A percentile compares a stretch with the other conserved stretches of the same genome.
Conservation (phyloP, 805 yeast species). For the Saturnispora zaruensis region DNA sequence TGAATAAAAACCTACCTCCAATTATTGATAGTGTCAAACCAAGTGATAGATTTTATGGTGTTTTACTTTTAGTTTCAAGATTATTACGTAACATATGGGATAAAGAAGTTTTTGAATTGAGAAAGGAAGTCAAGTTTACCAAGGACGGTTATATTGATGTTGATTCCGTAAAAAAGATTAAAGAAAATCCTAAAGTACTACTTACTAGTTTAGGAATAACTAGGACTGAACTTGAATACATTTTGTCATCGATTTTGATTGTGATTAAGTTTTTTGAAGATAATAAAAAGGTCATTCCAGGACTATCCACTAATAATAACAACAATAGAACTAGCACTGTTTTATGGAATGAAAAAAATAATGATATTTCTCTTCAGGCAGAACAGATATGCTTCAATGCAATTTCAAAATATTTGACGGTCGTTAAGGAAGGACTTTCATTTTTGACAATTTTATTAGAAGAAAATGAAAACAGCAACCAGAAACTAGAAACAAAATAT, state of each 20-base stretch:
- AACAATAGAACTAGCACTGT: slow-evolving; percentile 46
- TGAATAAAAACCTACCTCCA: slow-evolving; percentile 30
- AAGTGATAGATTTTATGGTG: slow-evolving; percentile 87
- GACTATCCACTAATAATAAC: slow-evolving; percentile 43
- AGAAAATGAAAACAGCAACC: slow-evolving; percentile 35
- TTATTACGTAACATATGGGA: slow-evolving; percentile 76
- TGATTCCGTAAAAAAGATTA: slow-evolving; percentile 36
- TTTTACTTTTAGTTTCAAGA: slow-evolving; percentile 69
- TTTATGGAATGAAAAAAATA: slow-evolving; percentile 31
- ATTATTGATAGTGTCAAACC: slow-evolving; percentile 69
- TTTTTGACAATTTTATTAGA: slow-evolving; percentile 76
- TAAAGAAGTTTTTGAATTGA: slow-evolving; percentile 48
- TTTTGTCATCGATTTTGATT: slow-evolving; percentile 61
- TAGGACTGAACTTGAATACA: slow-evolving; percentile 52
- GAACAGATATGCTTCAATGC: slow-evolving; percentile 86
- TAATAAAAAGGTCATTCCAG: slow-evolving; percentile 53
- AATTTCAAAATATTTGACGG: slow-evolving; percentile 59
- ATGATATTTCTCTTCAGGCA: slow-evolving; percentile 72
- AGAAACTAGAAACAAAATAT: slow-evolving; percentile 27
- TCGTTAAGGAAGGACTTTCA: slow-evolving; percentile 84
- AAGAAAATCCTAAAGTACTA: slow-evolving; percentile 26
- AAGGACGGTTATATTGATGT: slow-evolving; percentile 30
- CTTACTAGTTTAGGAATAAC: slow-evolving; percentile 38
- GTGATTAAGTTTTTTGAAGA: slow-evolving; percentile 62
- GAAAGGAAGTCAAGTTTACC: slow-evolving; percentile 26